Evolutionary conservation across 495 filamentous ascomycete species (phyloP).

Genomic region (Penicillium fimorum): DNA sequence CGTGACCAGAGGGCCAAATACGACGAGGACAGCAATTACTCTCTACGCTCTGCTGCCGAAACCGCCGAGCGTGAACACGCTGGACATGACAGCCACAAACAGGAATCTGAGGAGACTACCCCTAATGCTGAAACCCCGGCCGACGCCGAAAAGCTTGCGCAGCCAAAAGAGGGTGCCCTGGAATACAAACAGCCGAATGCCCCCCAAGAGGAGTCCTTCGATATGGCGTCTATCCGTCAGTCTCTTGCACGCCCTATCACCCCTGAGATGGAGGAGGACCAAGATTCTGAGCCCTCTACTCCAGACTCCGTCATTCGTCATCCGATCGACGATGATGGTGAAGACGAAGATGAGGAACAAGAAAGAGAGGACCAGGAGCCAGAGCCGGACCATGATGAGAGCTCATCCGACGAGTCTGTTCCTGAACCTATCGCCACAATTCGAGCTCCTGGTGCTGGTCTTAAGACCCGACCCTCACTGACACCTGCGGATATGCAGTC

Average conservation of each 20-base stretch:
- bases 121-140: slow-evolving; percentile 20
- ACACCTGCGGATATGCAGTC: slow-evolving; percentile 79
- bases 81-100: neutral
- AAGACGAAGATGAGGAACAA: slow-evolving; percentile 31
- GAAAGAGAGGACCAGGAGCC: slow-evolving; percentile 26
- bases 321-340: slow-evolving; percentile 43
- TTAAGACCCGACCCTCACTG: slow-evolving; percentile 87
- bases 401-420: slow-evolving; percentile 50
- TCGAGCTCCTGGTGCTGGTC: slow-evolving; percentile 78
- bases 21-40: slow-evolving; percentile 53
- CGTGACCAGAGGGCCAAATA: slow-evolving; percentile 43
- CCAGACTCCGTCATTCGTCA: slow-evolving; percentile 94
- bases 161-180: neutral
- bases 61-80: slow-evolving; percentile 12
- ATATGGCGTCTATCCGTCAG: slow-evolving; percentile 52
- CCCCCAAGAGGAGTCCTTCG: slow-evolving; percentile 26
- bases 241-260: slow-evolving; percentile 59
- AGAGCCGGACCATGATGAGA: slow-evolving; percentile 19
- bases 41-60: slow-evolving; percentile 39
- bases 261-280: slow-evolving; percentile 55
- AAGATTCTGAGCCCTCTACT: slow-evolving; percentile 66
- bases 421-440: slow-evolving; percentile 88
- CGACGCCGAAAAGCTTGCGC: neutral
- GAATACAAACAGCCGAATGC: neutral
- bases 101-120: slow-evolving; percentile 34